Base-by-base conservation (phyloP, 1,284 basidiomycete species). In the Microstroma glucosiphilum region DNA sequence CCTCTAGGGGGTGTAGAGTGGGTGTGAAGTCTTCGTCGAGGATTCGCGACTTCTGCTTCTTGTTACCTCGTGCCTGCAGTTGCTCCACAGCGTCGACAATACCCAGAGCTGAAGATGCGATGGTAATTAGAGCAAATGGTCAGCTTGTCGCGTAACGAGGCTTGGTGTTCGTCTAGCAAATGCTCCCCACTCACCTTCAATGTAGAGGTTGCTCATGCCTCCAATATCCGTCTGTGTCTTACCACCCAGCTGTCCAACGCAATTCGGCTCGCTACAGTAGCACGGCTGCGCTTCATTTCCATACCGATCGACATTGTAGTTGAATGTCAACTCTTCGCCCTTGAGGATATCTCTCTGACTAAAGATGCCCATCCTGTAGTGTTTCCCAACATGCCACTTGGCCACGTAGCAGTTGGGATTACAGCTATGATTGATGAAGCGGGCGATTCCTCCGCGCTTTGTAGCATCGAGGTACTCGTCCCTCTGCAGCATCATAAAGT, bases 401-500 rank as follows among this genome's bases (percentile, higher is more conserved):
- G 92, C 92, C n/a, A 99, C 94, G 76, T 91, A 96, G 79, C 92
- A 97, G 76, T 98, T 99, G 9, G 96, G 96, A 70, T 88, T 91
- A 80, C 96, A 99, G 67, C 91, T 94, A 81, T 99, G 96, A 79
- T 99, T 99, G 40, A 93, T 90, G 78, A 99, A 98, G 7, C 96
- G 88, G 3, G 91, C 94, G 54, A 92, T 92, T 0, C 92, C 93
- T 19, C 96, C 96, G 73, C 88, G 89, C 80, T 96, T 96, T 0
- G 96, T 98, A 1, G 96, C 96, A 80, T 99, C 96, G 72, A 99
- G 92, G 81, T 91, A 98, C 92, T 98, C 92, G 71, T 96, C 92
- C 73, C 91, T 92, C 80, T 97, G 96, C 61, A 98, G 82, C 90
- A 96, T 94, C 96, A 98, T 99, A 77, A 99, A 99, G 82, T 98